Base-by-base conservation (phyloP, 1,284 basidiomycete species). In the Puccinia hordei region DNA sequence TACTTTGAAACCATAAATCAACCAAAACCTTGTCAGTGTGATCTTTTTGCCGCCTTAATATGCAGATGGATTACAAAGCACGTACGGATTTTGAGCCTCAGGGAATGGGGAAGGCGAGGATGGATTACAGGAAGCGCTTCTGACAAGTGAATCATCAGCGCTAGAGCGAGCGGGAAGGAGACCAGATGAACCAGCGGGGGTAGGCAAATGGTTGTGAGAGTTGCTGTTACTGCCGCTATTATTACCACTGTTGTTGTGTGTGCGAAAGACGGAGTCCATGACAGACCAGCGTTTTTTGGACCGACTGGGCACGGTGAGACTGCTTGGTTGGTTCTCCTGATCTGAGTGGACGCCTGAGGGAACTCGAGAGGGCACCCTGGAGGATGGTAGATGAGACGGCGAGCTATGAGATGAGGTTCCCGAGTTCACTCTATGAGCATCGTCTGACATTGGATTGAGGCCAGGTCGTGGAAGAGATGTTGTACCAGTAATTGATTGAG, bases 181-280 rank as follows among this genome's bases (percentile, higher is more conserved):
- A 13, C 30, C 38, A 12, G 57, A 51, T 1, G 61, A 33, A 46
- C 44, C 53, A 13, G 44, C 38, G 15, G 53, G 15, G 4, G 35
- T 12, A 22, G 30, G 72, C 4, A 15, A 17, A 44, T 59, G 19
- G 41, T 30, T 51, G 27, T 61, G 59, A 35, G 59, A 61, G 59
- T 61, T 61, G 49, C 33, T 71, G 49, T n/a, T 66, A 8, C 33
- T 41, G 15, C 15, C 10, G 27, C 33, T 61, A 53, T 30, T 75
- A 15, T 17, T 44, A 41, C 13, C 27, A 15, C 75, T 78, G 30
- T n/a, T 53, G 30, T 24, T 61, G 44, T 72, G 55, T 5, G 57
- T 61, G 17, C 77, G 77, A 46, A 79, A 79, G 41, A 79, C 77
- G 17, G 77, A 79, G 30, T 79, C 77, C 77, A 79, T 79, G 15